Evolutionary conservation across 208 protist genomes (phyloP).

Genomic region (Leishmania guyanensis): DNA sequence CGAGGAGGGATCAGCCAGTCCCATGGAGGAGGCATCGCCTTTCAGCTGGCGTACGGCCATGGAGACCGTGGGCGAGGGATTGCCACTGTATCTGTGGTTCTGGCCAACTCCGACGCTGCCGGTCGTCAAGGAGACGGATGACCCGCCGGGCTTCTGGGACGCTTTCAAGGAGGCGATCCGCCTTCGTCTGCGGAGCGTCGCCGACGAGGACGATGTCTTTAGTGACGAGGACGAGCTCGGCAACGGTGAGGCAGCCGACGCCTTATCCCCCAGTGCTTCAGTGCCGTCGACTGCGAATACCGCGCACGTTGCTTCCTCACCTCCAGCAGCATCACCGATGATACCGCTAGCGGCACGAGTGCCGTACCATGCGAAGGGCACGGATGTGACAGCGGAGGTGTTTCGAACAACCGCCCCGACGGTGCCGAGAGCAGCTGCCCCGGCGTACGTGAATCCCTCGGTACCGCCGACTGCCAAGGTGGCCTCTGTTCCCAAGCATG

Average conservation of each 20-base stretch:
- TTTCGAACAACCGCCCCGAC: too few species aligned
- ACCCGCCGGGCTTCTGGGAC: constrained; percentile 50
- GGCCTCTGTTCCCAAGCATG: background rate
- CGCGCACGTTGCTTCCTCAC: background rate
- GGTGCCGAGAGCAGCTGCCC: background rate
- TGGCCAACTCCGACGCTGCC: constrained; percentile 40
- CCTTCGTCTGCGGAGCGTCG: constrained; percentile 46
- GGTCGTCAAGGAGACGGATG: constrained; percentile 26
- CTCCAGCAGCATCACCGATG: background rate
- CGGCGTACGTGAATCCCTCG: background rate
- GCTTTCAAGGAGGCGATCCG: constrained; percentile 36
- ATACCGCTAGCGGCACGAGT: background rate
- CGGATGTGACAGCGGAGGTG: constrained; percentile 11
- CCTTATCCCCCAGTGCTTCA: background rate
- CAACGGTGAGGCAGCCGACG: background rate
- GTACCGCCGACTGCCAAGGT: constrained; percentile 18
- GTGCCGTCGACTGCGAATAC: background rate
- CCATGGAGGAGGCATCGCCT: constrained; percentile 13
- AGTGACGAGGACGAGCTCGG: constrained; percentile 24
- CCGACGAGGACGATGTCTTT: constrained; percentile 40
- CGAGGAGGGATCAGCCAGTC: constrained; percentile 19
- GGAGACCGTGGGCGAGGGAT: constrained; percentile 28
- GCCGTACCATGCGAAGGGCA: constrained; percentile 9
- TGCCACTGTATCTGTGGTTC: constrained; percentile 32
- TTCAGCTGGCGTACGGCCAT: constrained; percentile 25